phyloP scores from a whole-genome alignment of 1,284 basidiomycete genomes.

The Trichosporon coremiiforme region DNA sequence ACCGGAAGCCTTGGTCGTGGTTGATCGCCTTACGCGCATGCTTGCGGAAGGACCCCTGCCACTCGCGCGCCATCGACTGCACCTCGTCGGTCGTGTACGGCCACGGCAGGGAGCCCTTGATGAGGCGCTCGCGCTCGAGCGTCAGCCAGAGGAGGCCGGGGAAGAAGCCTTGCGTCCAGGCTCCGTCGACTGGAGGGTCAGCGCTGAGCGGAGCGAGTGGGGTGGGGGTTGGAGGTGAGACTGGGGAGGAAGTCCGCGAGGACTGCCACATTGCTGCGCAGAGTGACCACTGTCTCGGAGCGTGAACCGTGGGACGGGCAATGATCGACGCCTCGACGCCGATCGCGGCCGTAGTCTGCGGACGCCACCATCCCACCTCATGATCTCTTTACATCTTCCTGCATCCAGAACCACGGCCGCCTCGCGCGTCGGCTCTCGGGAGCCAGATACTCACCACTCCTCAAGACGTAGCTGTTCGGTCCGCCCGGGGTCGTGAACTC shows the following conservation, averaged over 20 bases:
- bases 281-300: no score
- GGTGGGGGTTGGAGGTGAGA: no score
- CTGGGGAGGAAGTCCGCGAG: no score
- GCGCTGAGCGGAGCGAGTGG: not conserved
- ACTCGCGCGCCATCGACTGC: slow-evolving; percentile 38
- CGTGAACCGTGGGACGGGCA: no score
- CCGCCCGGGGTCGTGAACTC: slow-evolving; percentile 46
- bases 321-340: no score
- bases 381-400: no score
- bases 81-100: slow-evolving; percentile 38
- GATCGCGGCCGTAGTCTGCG: no score
- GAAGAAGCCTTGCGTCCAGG: slow-evolving; percentile 51
- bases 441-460: slow-evolving; percentile 34
- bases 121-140: slow-evolving; percentile 38
- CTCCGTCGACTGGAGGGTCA: slow-evolving; percentile 30
- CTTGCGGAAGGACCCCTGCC: slow-evolving; percentile 39
- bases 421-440: no score
- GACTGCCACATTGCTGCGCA: no score
- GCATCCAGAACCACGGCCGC: no score
- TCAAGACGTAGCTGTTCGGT: slow-evolving; percentile 41
- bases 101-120: slow-evolving; percentile 31
- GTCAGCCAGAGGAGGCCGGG: slow-evolving; percentile 47
- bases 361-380: no score
- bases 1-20: slow-evolving; percentile 52
- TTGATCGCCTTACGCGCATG: slow-evolving; percentile 38